Evolutionary conservation across 768 basidiomycete species (phyloP), one percentile per base, ranked within the genome.

Genomic region (Lentinula detonsa): DNA sequence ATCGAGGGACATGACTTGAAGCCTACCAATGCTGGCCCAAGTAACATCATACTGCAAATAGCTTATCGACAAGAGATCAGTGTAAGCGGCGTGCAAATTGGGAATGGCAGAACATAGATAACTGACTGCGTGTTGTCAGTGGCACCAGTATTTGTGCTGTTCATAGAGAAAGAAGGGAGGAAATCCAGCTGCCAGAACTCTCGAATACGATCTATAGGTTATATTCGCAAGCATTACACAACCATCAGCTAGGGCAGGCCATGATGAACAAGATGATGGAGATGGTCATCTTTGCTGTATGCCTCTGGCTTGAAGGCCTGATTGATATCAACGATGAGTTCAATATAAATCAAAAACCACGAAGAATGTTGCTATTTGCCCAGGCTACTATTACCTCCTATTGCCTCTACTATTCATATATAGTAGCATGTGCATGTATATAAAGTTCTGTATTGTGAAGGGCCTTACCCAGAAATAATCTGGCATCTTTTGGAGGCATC

Each of bases 1-100:
- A 57, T 23, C 39, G 42, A 16, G 56, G 7, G 35, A 23, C n/a
- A 16, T 28, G 28, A 48, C 4, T 34, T n/a, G 9, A 21, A 18
- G 28, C 7, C 18, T 23, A 59, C 58, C 48, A 8, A 59, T 48
- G 58, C 58, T 59, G 28, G 58, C 58, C 58, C 58, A 59, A 23
- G 16, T 48, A 7, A 59, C 34, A 39, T 59, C 58, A 39, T 49
- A 59, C 31, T 59, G 58, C 23, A 59, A 21, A 48, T 59, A 50
- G 34, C 58, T 59, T 9, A 21, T 23, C 9, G 3, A 13, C 10
- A 13, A 9, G 13, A 31, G n/a, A n/a, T 52, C 23, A 31, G 34
- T 18, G 49, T 8, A 35, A 52, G 51, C 13, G 13, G 51, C 13
- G 13, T n/a, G n/a, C 15, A 35, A 15, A 2, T 52, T 43, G 2